Percentiles rank a stretch among this genome's conserved stretches.
These are phyloP conservation scores for Ogataea methanolica DNA, from an alignment of 805 yeast genomes.

Conservation along the genomic window DNA sequence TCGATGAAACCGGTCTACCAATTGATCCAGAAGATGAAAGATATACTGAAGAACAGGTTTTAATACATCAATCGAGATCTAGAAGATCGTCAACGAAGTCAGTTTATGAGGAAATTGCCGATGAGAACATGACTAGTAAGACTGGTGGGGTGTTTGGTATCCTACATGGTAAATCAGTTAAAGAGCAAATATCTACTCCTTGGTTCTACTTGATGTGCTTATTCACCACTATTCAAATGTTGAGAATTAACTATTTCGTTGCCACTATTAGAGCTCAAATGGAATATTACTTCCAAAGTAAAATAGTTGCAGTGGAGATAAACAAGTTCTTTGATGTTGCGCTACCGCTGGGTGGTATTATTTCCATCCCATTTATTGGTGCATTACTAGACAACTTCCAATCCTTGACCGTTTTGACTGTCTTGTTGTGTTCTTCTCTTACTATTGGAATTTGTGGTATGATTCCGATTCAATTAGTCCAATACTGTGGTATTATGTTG, in stretches of 20 bases:
- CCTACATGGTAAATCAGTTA: constrained; percentile 52
- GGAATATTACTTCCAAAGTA: constrained; percentile 56
- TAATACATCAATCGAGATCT: constrained; percentile 16
- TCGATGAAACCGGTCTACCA: constrained; percentile 65
- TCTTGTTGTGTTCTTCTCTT: constrained; percentile 52
- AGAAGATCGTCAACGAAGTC: constrained; percentile 48
- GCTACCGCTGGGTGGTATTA: constrained; percentile 81
- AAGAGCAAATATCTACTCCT: constrained; percentile 43
- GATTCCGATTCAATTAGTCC: constrained; percentile 41
- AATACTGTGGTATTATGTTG: constrained; percentile 63
- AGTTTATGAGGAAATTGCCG: constrained; percentile 62
- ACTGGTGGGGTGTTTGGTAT: constrained; percentile 75
- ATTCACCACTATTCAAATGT: constrained; percentile 84
- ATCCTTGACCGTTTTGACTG: constrained; percentile 51
- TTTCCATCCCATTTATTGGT: constrained; percentile 87
- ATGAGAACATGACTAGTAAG: constrained; percentile 43
- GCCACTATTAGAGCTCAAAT: constrained; percentile 87
- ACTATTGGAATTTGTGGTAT: constrained; percentile 71
- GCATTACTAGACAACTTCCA: constrained; percentile 67
- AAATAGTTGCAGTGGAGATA: constrained; percentile 45
- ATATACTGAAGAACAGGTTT: constrained; percentile 17
- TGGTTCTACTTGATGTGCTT: constrained; percentile 79
- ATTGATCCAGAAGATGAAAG: constrained; percentile 42
- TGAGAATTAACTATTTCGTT: constrained; percentile 86
- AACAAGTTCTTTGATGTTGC: constrained; percentile 82